Evolutionary conservation across 2,329 filamentous ascomycete genomes (phyloP).

Genomic region (Akanthomyces muscarius): DNA sequence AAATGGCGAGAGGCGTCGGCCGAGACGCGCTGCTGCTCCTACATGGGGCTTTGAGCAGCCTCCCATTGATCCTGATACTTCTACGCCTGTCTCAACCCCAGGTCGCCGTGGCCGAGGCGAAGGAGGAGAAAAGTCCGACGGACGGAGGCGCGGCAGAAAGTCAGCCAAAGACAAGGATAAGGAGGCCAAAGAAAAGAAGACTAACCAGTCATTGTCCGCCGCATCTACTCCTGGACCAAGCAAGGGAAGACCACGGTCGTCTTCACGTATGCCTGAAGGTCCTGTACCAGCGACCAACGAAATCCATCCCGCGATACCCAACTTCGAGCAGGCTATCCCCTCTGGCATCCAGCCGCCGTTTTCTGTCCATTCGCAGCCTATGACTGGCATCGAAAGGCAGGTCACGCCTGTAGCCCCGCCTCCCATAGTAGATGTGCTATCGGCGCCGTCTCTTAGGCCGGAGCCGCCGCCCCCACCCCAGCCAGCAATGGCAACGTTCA

Average conservation of each 20-base stretch:
- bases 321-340: slow-evolving; percentile 41
- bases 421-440: slow-evolving; percentile 51
- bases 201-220: slow-evolving; percentile 44
- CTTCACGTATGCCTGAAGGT: slow-evolving; percentile 47
- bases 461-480: slow-evolving; percentile 46
- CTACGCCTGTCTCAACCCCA: slow-evolving; percentile 55
- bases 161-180: slow-evolving; percentile 36
- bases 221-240: slow-evolving; percentile 36
- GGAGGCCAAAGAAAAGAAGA: slow-evolving; percentile 37
- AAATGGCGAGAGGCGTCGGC: slow-evolving; percentile 56
- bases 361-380: slow-evolving; percentile 30
- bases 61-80: slow-evolving; percentile 56
- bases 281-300: slow-evolving; percentile 35
- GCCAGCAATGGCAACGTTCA: slow-evolving; percentile 48
- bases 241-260: slow-evolving; percentile 52
- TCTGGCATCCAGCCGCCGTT: slow-evolving; percentile 42
- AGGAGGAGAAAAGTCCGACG: slow-evolving; percentile 43
- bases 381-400: slow-evolving; percentile 21
- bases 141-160: slow-evolving; percentile 36
- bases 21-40: slow-evolving; percentile 64
- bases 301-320: slow-evolving; percentile 36
- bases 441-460: slow-evolving; percentile 52
- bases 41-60: slow-evolving; percentile 64
- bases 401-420: slow-evolving; percentile 23
- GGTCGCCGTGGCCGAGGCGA: slow-evolving; percentile 47